Conservation (phyloP, 768 basidiomycete genomes). For the Psilocybe subaeruginosa region DNA sequence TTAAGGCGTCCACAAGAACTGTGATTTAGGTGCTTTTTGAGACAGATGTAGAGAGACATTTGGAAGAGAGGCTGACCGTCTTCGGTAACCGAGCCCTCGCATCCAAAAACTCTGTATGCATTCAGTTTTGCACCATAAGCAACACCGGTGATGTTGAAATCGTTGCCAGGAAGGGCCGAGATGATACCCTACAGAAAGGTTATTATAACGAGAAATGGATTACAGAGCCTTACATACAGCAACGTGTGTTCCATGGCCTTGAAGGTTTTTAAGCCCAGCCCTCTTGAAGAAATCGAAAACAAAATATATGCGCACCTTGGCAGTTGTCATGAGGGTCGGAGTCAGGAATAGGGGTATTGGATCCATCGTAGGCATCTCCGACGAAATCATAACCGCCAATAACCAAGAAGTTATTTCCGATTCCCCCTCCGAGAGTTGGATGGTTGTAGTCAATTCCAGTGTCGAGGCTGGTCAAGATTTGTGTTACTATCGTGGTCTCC, state of each 20-base stretch:
- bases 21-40: too few species aligned
- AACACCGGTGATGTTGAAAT: constrained; percentile 70
- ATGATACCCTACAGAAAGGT: constrained; percentile 51
- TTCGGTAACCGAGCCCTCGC: constrained; percentile 50
- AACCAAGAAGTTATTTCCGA: constrained; percentile 50
- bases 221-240: constrained; percentile 17
- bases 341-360: constrained; percentile 14
- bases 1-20: too few species aligned
- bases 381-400: constrained; percentile 58
- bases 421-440: constrained; percentile 48
- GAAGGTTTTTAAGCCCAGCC: neutral
- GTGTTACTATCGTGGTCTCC: neutral
- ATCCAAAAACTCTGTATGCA: constrained; percentile 65
- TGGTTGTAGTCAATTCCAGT: constrained; percentile 57
- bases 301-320: constrained; percentile 5
- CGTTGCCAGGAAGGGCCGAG: constrained; percentile 62
- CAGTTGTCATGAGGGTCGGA: constrained; percentile 16
- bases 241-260: constrained; percentile 59
- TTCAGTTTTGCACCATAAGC: constrained; percentile 61
- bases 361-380: constrained; percentile 44
- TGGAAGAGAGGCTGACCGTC: constrained; percentile 40
- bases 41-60: constrained; percentile 1
- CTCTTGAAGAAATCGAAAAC: neutral
- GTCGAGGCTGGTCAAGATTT: constrained; percentile 42
- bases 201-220: neutral